A percentile compares a stretch with the other conserved stretches of the same genome.
Conservation (phyloP, 306 rosid genomes). For the Gleditsia sinensis region DNA sequence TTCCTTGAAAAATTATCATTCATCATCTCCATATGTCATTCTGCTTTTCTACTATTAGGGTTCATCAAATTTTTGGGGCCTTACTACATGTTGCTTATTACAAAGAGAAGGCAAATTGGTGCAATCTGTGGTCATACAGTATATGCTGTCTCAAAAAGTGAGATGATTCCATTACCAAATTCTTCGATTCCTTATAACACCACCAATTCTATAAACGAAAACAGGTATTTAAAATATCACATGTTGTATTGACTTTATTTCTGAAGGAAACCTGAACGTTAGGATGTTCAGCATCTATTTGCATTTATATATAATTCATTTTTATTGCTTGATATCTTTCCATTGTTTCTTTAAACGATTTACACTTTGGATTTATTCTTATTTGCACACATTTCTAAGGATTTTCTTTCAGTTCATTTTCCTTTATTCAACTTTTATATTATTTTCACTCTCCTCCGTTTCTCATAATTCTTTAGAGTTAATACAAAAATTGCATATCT, state of each 20-base stretch:
- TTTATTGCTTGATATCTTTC: neutral
- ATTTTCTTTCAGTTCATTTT: neutral
- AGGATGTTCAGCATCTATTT: neutral
- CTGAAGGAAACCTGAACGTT: constrained; percentile 44
- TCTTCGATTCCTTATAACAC: constrained; percentile 66
- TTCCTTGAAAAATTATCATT: constrained; percentile 20
- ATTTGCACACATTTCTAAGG: constrained; percentile 9
- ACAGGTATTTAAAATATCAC: constrained; percentile 80
- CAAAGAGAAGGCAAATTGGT: constrained; percentile 89
- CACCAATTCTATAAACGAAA: constrained; percentile 72
- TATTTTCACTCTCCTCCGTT: constrained; percentile 20
- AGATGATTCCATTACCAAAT: constrained; percentile 88
- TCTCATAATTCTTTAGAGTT: neutral
- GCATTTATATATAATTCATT: neutral
- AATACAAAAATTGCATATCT: neutral
- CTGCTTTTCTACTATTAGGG: constrained; percentile 52
- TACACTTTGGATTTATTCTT: constrained; percentile 31
- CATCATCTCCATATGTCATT: constrained; percentile 30
- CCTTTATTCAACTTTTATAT: neutral
- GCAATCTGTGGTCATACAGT: constrained; percentile 80
- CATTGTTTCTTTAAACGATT: neutral
- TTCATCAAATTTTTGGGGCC: constrained; percentile 93
- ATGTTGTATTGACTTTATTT: constrained; percentile 50
- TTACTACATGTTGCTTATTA: constrained; percentile 87
- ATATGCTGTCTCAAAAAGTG: constrained; percentile 79